These are phyloP conservation scores for Zea luxurians DNA, from an alignment of 176 grass and related monocot genomes.

Conservation along the genomic window DNA sequence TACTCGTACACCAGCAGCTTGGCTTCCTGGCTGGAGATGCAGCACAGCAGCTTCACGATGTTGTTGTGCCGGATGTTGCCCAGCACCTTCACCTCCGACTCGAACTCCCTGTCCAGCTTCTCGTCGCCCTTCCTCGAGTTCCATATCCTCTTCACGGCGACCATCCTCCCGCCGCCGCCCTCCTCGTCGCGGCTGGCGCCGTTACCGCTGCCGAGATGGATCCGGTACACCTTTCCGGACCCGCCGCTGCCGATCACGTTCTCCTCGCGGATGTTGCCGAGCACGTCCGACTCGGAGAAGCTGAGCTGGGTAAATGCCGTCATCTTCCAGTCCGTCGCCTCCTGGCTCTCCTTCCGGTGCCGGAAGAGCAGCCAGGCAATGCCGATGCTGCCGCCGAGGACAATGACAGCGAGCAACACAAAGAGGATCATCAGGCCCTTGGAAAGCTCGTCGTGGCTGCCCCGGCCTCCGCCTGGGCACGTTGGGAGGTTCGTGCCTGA, in stretches of 20 bases:
- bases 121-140: constrained; percentile 36
- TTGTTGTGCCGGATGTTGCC: constrained; percentile 75
- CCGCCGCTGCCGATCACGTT: constrained; percentile 74
- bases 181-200: constrained; percentile 12
- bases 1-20: constrained; percentile 86
- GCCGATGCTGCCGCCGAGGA: constrained; percentile 43
- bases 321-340: constrained; percentile 64
- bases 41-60: constrained; percentile 87
- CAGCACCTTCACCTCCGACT: constrained; percentile 72
- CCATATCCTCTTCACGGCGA: constrained; percentile 82
- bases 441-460: constrained; percentile 38
- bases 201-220: constrained; percentile 22
- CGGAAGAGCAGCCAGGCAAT: constrained; percentile 45
- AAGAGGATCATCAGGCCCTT: constrained; percentile 48
- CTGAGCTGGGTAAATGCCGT: constrained; percentile 53
- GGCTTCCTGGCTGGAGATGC: constrained; percentile 53
- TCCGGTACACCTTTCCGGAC: constrained; percentile 69
- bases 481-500: constrained; percentile 31
- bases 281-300: constrained; percentile 59
- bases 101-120: constrained; percentile 66
- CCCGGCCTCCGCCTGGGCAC: background rate
- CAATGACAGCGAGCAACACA: constrained; percentile 27
- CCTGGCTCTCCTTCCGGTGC: constrained; percentile 36
- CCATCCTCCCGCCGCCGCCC: constrained; percentile 15
- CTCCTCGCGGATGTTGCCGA: constrained; percentile 52